phyloP scores from a whole-genome alignment of 805 yeast genomes.

The Yarrowia hollandica region DNA sequence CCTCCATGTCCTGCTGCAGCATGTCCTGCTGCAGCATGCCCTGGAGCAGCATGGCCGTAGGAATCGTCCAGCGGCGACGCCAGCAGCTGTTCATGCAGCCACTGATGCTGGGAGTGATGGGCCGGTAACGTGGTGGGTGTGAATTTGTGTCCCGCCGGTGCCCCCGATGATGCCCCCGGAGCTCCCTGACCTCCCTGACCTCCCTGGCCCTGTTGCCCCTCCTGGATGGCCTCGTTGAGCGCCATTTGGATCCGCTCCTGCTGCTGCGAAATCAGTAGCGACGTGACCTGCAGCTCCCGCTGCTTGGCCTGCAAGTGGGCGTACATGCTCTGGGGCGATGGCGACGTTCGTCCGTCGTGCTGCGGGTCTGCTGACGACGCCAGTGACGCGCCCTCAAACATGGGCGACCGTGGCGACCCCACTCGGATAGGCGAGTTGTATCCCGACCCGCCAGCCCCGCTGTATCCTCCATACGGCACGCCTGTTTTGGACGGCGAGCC shows the following conservation, averaged over 20 bases:
- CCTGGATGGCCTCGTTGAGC: slow-evolving; percentile 25
- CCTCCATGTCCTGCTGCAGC: no score
- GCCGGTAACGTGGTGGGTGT: slow-evolving; percentile 26
- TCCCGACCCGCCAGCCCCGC: slow-evolving; percentile 22
- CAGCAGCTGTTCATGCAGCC: slow-evolving; percentile 32
- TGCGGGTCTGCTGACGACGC: not conserved
- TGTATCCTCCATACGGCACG: slow-evolving; percentile 12
- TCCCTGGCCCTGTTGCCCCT: not conserved
- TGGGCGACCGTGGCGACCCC: slow-evolving; percentile 28
- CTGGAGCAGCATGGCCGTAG: no score
- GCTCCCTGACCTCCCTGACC: slow-evolving; percentile 36
- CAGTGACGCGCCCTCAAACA: slow-evolving; percentile 7
- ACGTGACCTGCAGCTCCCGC: slow-evolving; percentile 41
- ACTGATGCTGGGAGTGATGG: slow-evolving; percentile 32
- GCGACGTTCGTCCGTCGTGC: slow-evolving; percentile 14
- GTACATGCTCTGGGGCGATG: slow-evolving; percentile 34
- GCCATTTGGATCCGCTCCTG: slow-evolving; percentile 40
- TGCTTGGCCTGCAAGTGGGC: slow-evolving; percentile 42
- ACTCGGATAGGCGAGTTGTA: slow-evolving; percentile 17
- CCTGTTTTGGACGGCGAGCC: slow-evolving; percentile 13
- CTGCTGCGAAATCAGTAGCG: slow-evolving; percentile 40
- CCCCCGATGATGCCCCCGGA: not conserved
- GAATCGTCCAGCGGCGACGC: slow-evolving; percentile 23
- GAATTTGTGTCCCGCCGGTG: not conserved
- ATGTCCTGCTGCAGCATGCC: no score